Percentiles rank a stretch among this genome's conserved stretches.
Conservation (phyloP, 2,329 filamentous ascomycete genomes). For the Didymella sp. region DNA sequence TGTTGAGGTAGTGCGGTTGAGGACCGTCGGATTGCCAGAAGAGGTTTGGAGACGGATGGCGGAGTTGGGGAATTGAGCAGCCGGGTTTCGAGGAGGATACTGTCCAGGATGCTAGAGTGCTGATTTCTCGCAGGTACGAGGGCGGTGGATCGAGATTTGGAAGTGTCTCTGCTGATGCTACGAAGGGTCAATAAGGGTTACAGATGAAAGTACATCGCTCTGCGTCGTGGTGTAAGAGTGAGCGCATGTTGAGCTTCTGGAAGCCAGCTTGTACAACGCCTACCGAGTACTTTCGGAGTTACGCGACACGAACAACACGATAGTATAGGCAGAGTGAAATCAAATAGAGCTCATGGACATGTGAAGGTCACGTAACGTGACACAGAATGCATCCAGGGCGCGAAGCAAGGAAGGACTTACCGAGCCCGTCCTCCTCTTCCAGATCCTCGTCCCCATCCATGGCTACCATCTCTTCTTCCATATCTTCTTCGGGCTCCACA, state of each 20-base stretch:
- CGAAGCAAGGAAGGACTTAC: slow-evolving; percentile 21
- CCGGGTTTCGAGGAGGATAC: slow-evolving; percentile 83
- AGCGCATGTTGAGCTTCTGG: background rate
- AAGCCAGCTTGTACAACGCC: slow-evolving; percentile 3
- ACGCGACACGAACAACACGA: background rate
- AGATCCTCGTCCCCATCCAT: slow-evolving; percentile 57
- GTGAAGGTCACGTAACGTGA: slow-evolving; percentile 3
- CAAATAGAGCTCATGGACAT: background rate
- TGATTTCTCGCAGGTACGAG: slow-evolving; percentile 76
- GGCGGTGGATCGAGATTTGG: slow-evolving; percentile 47
- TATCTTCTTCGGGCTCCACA: slow-evolving; percentile 28
- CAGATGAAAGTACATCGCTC: background rate
- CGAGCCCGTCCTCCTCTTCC: slow-evolving; percentile 36
- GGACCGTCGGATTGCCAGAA: slow-evolving; percentile 91
- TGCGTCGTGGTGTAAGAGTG: background rate
- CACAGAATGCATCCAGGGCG: background rate
- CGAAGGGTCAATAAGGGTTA: slow-evolving; percentile 9
- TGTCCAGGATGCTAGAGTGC: slow-evolving; percentile 81
- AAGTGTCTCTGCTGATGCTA: slow-evolving; percentile 26
- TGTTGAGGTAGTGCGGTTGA: slow-evolving; percentile 81
- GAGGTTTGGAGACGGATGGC: slow-evolving; percentile 72
- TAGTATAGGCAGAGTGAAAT: background rate
- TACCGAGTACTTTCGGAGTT: background rate
- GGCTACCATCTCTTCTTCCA: slow-evolving; percentile 34
- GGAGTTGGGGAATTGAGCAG: slow-evolving; percentile 77